These are phyloP conservation scores for Saccharum officinarum DNA, from an alignment of 176 grass and related monocot species.

Conservation along the genomic window DNA sequence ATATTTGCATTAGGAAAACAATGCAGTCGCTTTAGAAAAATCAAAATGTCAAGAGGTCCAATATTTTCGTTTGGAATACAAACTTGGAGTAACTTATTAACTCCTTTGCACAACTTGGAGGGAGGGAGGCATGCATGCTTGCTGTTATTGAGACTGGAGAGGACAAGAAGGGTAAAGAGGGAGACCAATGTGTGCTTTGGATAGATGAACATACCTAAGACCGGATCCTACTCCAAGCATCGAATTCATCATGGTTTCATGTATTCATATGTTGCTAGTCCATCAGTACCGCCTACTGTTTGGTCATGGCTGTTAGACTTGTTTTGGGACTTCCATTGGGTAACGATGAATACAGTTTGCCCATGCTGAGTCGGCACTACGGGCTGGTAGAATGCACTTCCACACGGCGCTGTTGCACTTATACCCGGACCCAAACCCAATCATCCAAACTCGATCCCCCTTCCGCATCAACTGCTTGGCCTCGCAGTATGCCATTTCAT, in stretches of 20 bases:
- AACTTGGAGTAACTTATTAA: background rate
- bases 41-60: background rate
- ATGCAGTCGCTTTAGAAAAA: background rate
- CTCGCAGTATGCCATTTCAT: slow-evolving; percentile 14
- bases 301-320: background rate
- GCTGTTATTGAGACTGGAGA: background rate
- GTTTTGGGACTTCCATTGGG: background rate
- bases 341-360: slow-evolving; percentile 17
- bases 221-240: background rate
- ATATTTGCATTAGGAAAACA: background rate
- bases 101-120: background rate
- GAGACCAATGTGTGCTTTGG: background rate
- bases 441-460: slow-evolving; percentile 2
- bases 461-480: background rate
- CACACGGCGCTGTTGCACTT: background rate
- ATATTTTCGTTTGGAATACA: background rate
- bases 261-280: background rate
- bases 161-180: background rate
- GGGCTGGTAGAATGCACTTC: background rate
- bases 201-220: background rate
- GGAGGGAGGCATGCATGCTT: background rate
- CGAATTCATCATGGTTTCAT: background rate
- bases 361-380: background rate
- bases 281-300: background rate
- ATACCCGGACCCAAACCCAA: background rate